A percentile compares a stretch with the other conserved stretches of the same genome.
Conservation (phyloP, 805 yeast species). For the Yarrowia osloensis region DNA sequence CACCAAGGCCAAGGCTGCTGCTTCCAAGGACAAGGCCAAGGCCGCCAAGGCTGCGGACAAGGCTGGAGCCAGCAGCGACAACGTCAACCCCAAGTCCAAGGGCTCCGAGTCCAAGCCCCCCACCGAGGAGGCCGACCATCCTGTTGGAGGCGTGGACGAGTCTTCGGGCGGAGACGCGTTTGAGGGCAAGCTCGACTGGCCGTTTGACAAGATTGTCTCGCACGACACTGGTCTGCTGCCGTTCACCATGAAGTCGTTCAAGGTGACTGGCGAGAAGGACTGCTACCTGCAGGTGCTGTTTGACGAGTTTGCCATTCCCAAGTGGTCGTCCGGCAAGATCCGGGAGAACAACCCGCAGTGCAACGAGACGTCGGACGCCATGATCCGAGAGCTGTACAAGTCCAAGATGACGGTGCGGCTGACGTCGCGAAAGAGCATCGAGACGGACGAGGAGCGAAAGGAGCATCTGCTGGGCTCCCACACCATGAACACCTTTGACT, state of each 20-base stretch:
- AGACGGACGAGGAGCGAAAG: conserved; percentile 48
- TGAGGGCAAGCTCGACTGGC: conserved; percentile 41
- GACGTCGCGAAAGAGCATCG: conserved; percentile 50
- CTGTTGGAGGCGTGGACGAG: conserved; percentile 37
- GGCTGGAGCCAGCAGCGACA: conserved; percentile 44
- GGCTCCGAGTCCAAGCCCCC: conserved; percentile 33
- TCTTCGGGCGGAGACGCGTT: conserved; percentile 53
- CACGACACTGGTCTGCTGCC: conserved; percentile 77
- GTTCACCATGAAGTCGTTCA: conserved; percentile 62
- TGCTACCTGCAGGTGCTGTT: conserved; percentile 72
- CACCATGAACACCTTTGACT: conserved; percentile 63
- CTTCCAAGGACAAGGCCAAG: conserved; percentile 40
- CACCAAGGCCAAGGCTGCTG: conserved; percentile 38
- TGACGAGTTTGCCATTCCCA: conserved; percentile 71
- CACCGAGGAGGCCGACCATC: conserved; percentile 34
- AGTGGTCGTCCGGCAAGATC: conserved; percentile 58
- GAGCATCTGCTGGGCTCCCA: conserved; percentile 55
- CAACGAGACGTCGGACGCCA: conserved; percentile 68
- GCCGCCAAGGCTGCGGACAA: conserved; percentile 46
- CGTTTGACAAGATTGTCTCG: conserved; percentile 52
- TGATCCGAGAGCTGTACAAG: conserved; percentile 74
- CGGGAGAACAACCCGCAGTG: conserved; percentile 41
- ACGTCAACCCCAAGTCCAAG: conserved; percentile 30
- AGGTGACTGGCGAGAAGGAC: conserved; percentile 51
- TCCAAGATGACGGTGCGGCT: conserved; percentile 67